A percentile compares a stretch with the other conserved stretches of the same genome.
phyloP scores from a whole-genome alignment of 2,329 filamentous ascomycete species.

The Chaetomiaceae sp. region DNA sequence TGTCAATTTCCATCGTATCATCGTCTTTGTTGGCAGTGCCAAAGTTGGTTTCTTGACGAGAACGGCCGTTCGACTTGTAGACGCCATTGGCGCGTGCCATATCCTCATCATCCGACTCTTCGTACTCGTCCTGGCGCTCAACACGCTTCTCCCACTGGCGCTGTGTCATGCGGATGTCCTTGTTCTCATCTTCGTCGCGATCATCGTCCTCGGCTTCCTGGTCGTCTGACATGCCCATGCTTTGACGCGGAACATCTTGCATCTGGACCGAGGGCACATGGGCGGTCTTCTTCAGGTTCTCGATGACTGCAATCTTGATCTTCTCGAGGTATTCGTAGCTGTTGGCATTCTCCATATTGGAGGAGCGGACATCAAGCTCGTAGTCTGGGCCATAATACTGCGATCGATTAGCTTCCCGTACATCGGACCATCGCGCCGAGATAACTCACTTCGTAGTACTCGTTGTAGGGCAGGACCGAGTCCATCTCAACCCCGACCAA shows the following conservation, averaged over 20 bases:
- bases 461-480: slow-evolving; percentile 84
- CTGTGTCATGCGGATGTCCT: slow-evolving; percentile 76
- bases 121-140: slow-evolving; percentile 73
- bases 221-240: slow-evolving; percentile 61
- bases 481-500: slow-evolving; percentile 80
- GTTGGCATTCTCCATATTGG: slow-evolving; percentile 89
- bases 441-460: slow-evolving; percentile 72
- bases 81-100: slow-evolving; percentile 69
- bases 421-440: not conserved
- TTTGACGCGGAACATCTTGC: slow-evolving; percentile 66
- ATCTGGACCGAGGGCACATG: slow-evolving; percentile 88
- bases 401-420: slow-evolving; percentile 24
- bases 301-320: slow-evolving; percentile 74
- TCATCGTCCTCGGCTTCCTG: slow-evolving; percentile 63
- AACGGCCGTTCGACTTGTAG: slow-evolving; percentile 43
- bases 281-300: slow-evolving; percentile 82
- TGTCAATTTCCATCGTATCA: slow-evolving; percentile 27
- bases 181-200: slow-evolving; percentile 79
- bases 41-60: slow-evolving; percentile 50
- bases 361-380: slow-evolving; percentile 81
- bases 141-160: slow-evolving; percentile 77
- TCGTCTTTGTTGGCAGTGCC: slow-evolving; percentile 34
- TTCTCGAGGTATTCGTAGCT: slow-evolving; percentile 75
- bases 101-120: slow-evolving; percentile 87
- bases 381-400: slow-evolving; percentile 91